Base-by-base conservation (phyloP, 257 asterid species). In the Prunella vulgaris region DNA sequence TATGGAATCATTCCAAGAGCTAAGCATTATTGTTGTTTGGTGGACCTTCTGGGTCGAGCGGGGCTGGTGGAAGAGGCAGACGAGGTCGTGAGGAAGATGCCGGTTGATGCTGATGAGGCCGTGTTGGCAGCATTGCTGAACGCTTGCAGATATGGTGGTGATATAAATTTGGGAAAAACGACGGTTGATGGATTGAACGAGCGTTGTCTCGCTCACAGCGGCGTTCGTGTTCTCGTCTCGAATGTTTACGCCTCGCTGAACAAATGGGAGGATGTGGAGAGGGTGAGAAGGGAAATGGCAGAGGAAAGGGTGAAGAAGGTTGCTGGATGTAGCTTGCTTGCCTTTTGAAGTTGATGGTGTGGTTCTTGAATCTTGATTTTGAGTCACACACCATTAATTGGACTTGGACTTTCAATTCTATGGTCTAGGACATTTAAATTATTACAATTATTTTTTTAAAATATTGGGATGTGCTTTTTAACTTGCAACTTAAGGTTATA, bases 231-330 rank as follows among this genome's bases (percentile, higher is more conserved):
- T 58, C 82, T 87, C 5, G 74, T 84, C 52, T 87, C 93, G 7
- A 82, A 87, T 64, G 76, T 87, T 38, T 83, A 84, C 51, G 90
- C 87, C 1, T 70, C 79, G 4, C 14, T 30, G 48, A 56, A 78
- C n/a, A 77, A 64, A 54, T 84, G 93, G 93, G 83, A 83, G 14
- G 76, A 79, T 27, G 93, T 76, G 74, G 80, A 81, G 83, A 73
- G 65, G 56, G 81, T 81, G 15, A 62, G 93, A 60, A 68, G 71
- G 77, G 77, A 63, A 59, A 86, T 86, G 93, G 74, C 68, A 12
- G 84, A 77, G 49, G 73, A 63, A 53, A 69, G 59, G 48, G 81
- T 84, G 70, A 77, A 75, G 46, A 84, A 79, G 79, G 82, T 79
- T 60, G 75, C 82, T n/a, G 93, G 88, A 40, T 76, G 82, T 67